phyloP scores from a whole-genome alignment of 202 grass and related monocot species.

The Digitaria exilis region DNA sequence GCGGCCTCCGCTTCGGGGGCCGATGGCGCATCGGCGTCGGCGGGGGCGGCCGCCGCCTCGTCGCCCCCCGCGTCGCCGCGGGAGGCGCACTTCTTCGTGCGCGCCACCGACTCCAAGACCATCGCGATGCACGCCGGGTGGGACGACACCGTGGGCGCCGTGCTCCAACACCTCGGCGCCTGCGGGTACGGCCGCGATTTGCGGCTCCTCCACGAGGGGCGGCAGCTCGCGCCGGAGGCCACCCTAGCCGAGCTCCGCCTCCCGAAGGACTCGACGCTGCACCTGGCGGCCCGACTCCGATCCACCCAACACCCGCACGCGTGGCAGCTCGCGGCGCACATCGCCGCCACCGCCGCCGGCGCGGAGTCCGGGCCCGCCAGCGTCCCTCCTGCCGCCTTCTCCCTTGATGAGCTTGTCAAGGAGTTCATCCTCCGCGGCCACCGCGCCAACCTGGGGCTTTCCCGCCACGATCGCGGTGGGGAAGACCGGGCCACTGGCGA shows the following conservation, averaged over 20 bases:
- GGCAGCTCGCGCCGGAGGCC: slow-evolving; percentile 67
- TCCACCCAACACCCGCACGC: slow-evolving; percentile 69
- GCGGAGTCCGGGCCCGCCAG: neutral
- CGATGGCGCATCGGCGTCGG: neutral
- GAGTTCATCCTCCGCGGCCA: slow-evolving; percentile 56
- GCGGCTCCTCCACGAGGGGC: slow-evolving; percentile 69
- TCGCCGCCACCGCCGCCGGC: slow-evolving; percentile 48
- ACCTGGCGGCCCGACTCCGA: slow-evolving; percentile 71
- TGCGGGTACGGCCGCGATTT: slow-evolving; percentile 54
- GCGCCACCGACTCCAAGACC: slow-evolving; percentile 71
- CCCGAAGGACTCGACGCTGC: slow-evolving; percentile 62
- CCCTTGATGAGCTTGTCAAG: slow-evolving; percentile 66
- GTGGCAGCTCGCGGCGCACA: slow-evolving; percentile 83
- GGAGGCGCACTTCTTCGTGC: slow-evolving; percentile 80
- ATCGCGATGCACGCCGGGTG: slow-evolving; percentile 63
- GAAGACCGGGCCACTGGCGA: neutral
- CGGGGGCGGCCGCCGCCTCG: neutral
- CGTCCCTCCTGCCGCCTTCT: slow-evolving; percentile 20
- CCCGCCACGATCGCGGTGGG: slow-evolving; percentile 14
- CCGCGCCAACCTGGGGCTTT: neutral
- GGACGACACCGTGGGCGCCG: slow-evolving; percentile 59
- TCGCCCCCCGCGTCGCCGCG: neutral
- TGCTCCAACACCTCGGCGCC: slow-evolving; percentile 56
- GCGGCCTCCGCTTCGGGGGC: neutral
- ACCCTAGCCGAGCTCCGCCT: slow-evolving; percentile 59